Evolutionary conservation across 2,329 filamentous ascomycete species (phyloP).

Genomic region (Fusarium beomiforme): DNA sequence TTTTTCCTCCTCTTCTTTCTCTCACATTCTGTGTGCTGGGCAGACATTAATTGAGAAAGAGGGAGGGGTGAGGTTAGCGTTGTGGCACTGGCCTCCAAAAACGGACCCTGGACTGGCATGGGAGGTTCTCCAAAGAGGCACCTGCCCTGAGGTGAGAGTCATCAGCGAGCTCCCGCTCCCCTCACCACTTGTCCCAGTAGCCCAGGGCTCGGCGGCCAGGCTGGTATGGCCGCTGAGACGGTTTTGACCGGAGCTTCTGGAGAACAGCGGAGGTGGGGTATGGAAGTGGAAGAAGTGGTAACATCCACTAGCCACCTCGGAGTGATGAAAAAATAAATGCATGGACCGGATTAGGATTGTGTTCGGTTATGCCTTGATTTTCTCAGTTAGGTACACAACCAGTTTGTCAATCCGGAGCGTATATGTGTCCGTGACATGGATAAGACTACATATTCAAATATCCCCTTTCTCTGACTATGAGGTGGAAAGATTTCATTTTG

Average conservation of each 20-base stretch:
- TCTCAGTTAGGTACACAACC: background rate
- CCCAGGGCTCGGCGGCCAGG: conserved; percentile 6
- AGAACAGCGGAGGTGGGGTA: conserved; percentile 1
- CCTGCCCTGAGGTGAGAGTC: conserved; percentile 36
- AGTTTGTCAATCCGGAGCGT: background rate
- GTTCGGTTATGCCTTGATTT: background rate
- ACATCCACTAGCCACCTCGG: background rate
- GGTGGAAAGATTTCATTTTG: no score
- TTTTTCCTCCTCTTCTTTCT: conserved; percentile 1
- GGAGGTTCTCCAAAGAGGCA: conserved; percentile 26
- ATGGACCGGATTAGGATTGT: background rate
- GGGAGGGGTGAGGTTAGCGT: conserved; percentile 1
- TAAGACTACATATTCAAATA: no score
- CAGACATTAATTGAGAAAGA: background rate
- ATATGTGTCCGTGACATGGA: background rate
- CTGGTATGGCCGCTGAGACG: conserved; percentile 24
- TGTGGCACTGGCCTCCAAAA: conserved; percentile 5
- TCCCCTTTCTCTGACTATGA: background rate
- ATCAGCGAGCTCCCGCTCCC: conserved; percentile 34
- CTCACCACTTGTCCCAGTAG: conserved; percentile 3
- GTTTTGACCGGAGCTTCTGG: conserved; percentile 21
- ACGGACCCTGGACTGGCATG: conserved; percentile 9
- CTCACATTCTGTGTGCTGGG: background rate
- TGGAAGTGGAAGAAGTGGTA: background rate
- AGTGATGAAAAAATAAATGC: background rate